Conservation (phyloP, 345 rosid species). For the Eucalyptus brandiana region DNA sequence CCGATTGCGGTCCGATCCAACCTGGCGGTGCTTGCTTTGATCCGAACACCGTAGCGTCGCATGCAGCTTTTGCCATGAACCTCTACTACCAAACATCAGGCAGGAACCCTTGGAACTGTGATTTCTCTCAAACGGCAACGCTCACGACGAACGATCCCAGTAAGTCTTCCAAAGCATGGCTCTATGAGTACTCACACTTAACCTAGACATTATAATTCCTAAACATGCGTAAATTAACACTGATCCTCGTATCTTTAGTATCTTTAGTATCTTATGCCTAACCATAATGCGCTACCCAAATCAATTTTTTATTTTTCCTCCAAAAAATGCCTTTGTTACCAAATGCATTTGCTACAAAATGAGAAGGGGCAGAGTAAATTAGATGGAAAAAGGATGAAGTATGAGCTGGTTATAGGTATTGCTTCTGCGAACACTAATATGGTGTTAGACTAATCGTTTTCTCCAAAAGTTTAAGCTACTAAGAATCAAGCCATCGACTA, state of each 20-base stretch:
- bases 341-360: background rate
- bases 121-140: conserved; percentile 75
- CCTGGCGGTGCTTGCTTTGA: conserved; percentile 78
- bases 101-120: conserved; percentile 49
- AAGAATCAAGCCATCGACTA: background rate
- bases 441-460: background rate
- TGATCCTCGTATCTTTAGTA: background rate
- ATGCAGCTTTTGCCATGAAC: conserved; percentile 83
- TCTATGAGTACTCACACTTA: background rate
- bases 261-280: background rate
- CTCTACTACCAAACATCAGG: conserved; percentile 47
- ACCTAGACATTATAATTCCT: background rate
- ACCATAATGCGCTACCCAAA: no score
- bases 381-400: no score
- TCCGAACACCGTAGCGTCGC: conserved; percentile 55
- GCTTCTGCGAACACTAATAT: background rate
- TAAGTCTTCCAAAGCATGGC: background rate
- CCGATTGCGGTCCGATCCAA: conserved; percentile 53
- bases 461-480: background rate
- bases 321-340: background rate
- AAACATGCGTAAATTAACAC: background rate
- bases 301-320: no score
- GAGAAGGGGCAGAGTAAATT: no score
- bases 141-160: conserved; percentile 36
- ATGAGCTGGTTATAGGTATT: background rate